Evolutionary conservation across 2,329 filamentous ascomycete species (phyloP), one percentile per base, ranked within the genome.

Genomic region (Thelonectria olida): DNA sequence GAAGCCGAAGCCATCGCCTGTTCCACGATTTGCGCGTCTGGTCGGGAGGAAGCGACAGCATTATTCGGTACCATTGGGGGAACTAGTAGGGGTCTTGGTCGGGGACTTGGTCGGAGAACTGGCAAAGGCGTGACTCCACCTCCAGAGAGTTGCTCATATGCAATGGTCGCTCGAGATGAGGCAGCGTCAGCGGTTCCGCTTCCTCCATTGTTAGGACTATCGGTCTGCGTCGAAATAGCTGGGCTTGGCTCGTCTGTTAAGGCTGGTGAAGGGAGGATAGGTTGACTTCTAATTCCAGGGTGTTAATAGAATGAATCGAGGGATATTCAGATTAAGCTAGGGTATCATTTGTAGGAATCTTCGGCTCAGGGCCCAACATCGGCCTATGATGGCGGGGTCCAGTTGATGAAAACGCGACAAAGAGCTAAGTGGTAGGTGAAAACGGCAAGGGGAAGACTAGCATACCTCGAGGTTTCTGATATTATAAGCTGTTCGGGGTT

Each of bases 171-270:
- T 48, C 52, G 49, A 23, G 62, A 53, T 41, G 27, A 47, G 57
- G 23, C 39, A 36, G 51, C 49, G 42, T 63, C 61, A 51, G 59
- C 58, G 42, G 59, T 48, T 47, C 52, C 45, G 49, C 56, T 65
- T 57, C 62, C 49, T 34, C 51, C 58, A 20, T 59, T 51, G 65
- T 70, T 67, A 63, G 80, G 71, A 68, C 77, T 78, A 60, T 79
- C 72, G 70, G 68, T 62, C 66, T 72, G 50, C 57, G 68, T 74
- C 61, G 76, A 71, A 58, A 76, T 61, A 63, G 73, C 73, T 22
- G 84, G 84, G 68, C 84, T 87, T 15, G 81, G 78, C 62, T 89
- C 86, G 65, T 90, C 85, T 71, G 87, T 90, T 10, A 85, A 83
- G 12, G 87, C 83, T 28, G 89, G 88, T 13, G 89, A 90, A 7